Evolutionary conservation across 2,329 filamentous ascomycete genomes (phyloP), one percentile per base, ranked within the genome.

Genomic region (Aspergillus aculeatinus): DNA sequence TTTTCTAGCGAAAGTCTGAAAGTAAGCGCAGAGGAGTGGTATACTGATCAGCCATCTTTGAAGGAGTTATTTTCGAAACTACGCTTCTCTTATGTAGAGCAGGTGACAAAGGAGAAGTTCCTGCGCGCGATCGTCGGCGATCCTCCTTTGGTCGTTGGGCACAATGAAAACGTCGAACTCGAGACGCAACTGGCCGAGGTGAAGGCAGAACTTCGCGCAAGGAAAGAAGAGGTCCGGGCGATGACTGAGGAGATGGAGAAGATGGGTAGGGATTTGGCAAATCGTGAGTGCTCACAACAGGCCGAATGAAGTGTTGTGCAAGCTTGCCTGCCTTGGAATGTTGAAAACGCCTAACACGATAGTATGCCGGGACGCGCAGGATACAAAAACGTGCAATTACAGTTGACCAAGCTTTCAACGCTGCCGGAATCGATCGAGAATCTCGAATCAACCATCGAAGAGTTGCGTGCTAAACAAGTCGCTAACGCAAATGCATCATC

Each of bases 61-160:
- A 65, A 87, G 79, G 93, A 97, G 77, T 85, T 98, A 21, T 99
- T 98, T 77, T 89, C 92, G 48, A 98, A 99, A 79, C 84, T 98
- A 44, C 91, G 94, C 68, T 98, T 98, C 81, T 96, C 91, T 65
- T 98, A 98, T 77, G 90, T 97, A 68, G 95, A 99, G 78, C 95
- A 98, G 81, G 92, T 98, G 63, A 98, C 94, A 49, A 99, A 98
- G 78, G 95, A 99, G 76, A 96, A 96, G 72, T 98, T 97, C 76
- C 88, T 99, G 57, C 91, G 92, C 67, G 89, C 91, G 64, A 96
- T 98, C 68, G 92, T 96, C 16, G 92, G 91, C 64, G 91, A 96
- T 64, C 92, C 93, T 52, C 95, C 94, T 0, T 83, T 93, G 16
- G 89, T 98, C 50, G 90, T 96, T 60, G 89, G 89, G 47, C 86